Evolutionary conservation across 495 filamentous ascomycete genomes (phyloP).

Genomic region (Penicillium bovifimosum): DNA sequence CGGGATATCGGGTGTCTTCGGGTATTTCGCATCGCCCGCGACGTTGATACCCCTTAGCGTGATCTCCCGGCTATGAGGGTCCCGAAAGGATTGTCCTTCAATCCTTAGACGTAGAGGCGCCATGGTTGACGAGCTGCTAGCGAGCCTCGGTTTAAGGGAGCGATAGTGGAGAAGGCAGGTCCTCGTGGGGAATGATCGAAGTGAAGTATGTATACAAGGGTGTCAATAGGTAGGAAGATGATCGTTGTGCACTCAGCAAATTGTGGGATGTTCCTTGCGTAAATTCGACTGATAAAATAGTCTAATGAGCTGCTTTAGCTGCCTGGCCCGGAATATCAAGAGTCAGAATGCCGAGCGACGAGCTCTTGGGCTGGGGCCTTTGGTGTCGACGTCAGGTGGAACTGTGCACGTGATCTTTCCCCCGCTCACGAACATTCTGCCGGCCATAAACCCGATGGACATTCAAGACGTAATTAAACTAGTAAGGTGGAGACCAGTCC

Average conservation of each 20-base stretch:
- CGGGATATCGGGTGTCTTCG: slow-evolving; percentile 69
- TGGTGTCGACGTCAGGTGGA: not conserved
- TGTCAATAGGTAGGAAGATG: not conserved
- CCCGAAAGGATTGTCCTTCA: slow-evolving; percentile 75
- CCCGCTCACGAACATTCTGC: too few relatives aligned
- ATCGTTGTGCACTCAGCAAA: not conserved
- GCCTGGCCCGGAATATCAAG: not conserved
- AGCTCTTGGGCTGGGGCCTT: not conserved
- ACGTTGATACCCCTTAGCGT: slow-evolving; percentile 66
- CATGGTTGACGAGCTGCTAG: slow-evolving; percentile 23
- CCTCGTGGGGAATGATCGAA: not conserved
- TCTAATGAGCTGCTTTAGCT: not conserved
- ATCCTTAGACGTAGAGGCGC: slow-evolving; percentile 57
- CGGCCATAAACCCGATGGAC: too few relatives aligned
- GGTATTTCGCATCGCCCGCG: slow-evolving; percentile 64
- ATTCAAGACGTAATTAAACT: too few relatives aligned
- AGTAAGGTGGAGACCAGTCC: too few relatives aligned
- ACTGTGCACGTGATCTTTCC: not conserved
- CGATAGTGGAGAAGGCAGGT: not conserved
- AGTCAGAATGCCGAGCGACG: not conserved
- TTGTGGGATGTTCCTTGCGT: not conserved
- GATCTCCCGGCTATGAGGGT: slow-evolving; percentile 61
- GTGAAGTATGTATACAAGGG: not conserved
- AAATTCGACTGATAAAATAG: not conserved
- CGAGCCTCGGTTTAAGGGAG: not conserved